Evolutionary conservation across 1,284 basidiomycete species (phyloP).

Genomic region (Naganishia sp.): DNA sequence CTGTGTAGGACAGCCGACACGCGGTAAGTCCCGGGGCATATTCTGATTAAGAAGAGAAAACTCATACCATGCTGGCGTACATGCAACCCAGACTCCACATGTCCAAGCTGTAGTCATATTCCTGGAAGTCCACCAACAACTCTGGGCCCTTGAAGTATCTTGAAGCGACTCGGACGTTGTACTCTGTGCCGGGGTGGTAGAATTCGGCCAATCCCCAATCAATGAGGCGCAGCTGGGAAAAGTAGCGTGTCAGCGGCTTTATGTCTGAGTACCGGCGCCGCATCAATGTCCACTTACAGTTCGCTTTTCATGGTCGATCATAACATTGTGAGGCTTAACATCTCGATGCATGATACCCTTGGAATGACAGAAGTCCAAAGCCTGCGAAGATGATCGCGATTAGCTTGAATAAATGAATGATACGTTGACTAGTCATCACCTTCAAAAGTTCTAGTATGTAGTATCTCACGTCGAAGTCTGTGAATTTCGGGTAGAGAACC

Average conservation of each 20-base stretch:
- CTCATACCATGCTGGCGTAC: conserved; percentile 95
- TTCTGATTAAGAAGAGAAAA: not conserved
- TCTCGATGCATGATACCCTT: conserved; percentile 99
- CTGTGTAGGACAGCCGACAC: conserved; percentile 54
- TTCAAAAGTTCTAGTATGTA: conserved; percentile 98
- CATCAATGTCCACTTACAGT: conserved; percentile 62
- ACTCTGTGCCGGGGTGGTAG: conserved; percentile 96
- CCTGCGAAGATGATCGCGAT: conserved; percentile 57
- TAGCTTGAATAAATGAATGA: not conserved
- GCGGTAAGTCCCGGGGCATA: not conserved
- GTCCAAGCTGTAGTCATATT: conserved; percentile 94
- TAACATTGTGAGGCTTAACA: conserved; percentile 98
- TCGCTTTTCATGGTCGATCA: conserved; percentile 97
- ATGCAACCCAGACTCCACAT: conserved; percentile 99
- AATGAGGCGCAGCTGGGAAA: conserved; percentile 77
- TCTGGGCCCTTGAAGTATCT: conserved; percentile 99
- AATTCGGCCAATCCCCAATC: conserved; percentile 99
- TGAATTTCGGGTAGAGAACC: conserved; percentile 90
- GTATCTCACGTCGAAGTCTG: conserved; percentile 91
- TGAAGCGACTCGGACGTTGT: conserved; percentile 96
- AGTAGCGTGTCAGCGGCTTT: conserved; percentile 12
- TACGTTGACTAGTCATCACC: conserved; percentile 54
- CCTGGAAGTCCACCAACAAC: conserved; percentile 94
- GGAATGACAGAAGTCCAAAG: conserved; percentile 96
- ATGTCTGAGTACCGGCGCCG: not conserved